Percentiles rank a stretch among this genome's conserved stretches.
phyloP scores from a whole-genome alignment of 208 protist species.

The Spongospora subterranea region DNA sequence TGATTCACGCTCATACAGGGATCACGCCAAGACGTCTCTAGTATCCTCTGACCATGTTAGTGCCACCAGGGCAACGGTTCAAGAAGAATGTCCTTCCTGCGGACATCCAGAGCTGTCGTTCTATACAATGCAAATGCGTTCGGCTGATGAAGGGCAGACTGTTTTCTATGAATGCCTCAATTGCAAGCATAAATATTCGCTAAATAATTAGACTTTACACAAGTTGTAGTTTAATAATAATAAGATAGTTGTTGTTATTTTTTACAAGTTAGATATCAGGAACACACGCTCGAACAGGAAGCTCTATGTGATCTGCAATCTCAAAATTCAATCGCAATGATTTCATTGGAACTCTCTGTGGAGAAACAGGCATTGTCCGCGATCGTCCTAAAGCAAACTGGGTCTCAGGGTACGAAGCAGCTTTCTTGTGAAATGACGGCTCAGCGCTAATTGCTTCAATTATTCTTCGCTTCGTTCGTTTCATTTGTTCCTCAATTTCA shows the following conservation, averaged over 20 bases:
- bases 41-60: neutral
- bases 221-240: neutral
- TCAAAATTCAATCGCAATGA: neutral
- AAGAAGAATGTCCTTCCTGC: conserved; percentile 72
- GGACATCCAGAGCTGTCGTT: conserved; percentile 68
- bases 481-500: conserved; percentile 29
- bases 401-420: neutral
- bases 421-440: too few relatives aligned
- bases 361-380: neutral
- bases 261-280: too few relatives aligned
- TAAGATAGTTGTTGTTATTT: too few relatives aligned
- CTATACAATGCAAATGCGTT: conserved; percentile 71
- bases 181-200: conserved; percentile 69
- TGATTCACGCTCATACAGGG: neutral
- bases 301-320: neutral
- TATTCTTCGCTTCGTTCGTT: neutral
- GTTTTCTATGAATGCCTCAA: conserved; percentile 75
- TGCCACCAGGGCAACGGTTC: conserved; percentile 50
- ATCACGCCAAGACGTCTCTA: neutral
- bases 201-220: conserved; percentile 63
- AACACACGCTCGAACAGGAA: neutral
- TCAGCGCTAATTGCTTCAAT: neutral
- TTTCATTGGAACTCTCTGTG: neutral
- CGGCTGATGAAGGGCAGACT: conserved; percentile 77
- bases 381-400: neutral